Evolutionary conservation across 1,284 basidiomycete genomes (phyloP).

Genomic region (Cryptococcus sp.): DNA sequence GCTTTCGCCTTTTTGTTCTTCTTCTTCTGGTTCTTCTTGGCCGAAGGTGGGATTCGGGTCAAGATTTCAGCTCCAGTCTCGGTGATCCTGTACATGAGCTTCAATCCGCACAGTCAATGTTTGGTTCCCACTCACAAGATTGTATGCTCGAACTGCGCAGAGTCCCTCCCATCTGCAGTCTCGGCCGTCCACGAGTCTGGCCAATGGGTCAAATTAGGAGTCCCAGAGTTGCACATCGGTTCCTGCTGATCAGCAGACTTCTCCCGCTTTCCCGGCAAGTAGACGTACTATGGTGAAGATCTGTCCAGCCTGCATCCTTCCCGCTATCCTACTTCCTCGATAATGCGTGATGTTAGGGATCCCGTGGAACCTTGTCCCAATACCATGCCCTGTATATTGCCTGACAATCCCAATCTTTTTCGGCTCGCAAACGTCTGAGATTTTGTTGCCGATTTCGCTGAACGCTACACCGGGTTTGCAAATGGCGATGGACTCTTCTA

Average conservation of each 20-base stretch:
- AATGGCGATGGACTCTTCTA: conserved; percentile 79
- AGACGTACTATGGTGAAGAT: conserved; percentile 47
- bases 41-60: conserved; percentile 51
- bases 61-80: conserved; percentile 85
- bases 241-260: conserved; percentile 49
- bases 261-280: not conserved
- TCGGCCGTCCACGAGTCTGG: conserved; percentile 80
- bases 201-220: conserved; percentile 43
- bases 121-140: conserved; percentile 58
- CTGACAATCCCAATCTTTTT: conserved; percentile 78
- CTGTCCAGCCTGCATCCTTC: conserved; percentile 48
- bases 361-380: conserved; percentile 61
- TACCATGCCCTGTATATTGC: conserved; percentile 85
- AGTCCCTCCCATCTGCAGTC: conserved; percentile 76
- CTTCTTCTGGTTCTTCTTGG: conserved; percentile 26
- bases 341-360: conserved; percentile 49
- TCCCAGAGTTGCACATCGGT: conserved; percentile 83
- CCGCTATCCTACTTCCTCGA: conserved; percentile 46
- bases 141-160: conserved; percentile 95
- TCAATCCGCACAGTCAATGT: conserved; percentile 9
- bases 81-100: conserved; percentile 88
- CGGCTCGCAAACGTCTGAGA: conserved; percentile 71
- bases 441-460: conserved; percentile 52
- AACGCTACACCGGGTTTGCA: conserved; percentile 87
- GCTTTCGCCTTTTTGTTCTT: conserved; percentile 32